phyloP scores from a whole-genome alignment of 2,329 filamentous ascomycete species.

The Sporothrix humicola region DNA sequence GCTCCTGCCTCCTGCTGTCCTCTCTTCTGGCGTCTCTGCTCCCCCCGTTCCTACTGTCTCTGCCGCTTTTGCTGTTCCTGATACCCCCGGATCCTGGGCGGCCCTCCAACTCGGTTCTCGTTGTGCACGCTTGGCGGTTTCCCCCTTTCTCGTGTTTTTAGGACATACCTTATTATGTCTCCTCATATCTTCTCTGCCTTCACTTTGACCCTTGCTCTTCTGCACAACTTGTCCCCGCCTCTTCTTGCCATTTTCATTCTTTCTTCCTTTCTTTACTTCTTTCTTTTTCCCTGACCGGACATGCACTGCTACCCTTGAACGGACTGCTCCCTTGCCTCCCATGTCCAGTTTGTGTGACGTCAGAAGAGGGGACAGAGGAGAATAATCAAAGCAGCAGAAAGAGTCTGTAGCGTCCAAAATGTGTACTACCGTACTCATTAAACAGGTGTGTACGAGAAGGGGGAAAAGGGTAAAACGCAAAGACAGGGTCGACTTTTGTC shows the following conservation, averaged over 20 bases:
- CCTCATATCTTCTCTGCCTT: too few relatives aligned
- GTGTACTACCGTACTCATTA: conserved; percentile 14
- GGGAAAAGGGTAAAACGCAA: neutral
- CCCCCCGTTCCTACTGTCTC: neutral
- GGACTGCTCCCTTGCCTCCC: neutral
- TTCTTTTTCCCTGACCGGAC: neutral
- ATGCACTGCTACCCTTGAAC: neutral
- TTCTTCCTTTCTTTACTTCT: too few relatives aligned
- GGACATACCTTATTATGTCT: neutral
- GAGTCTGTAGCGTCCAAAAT: neutral
- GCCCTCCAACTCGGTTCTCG: conserved; percentile 10
- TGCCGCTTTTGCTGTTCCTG: neutral
- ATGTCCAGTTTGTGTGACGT: neutral
- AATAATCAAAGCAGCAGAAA: neutral
- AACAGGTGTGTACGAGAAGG: neutral
- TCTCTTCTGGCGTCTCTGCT: neutral
- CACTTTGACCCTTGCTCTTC: neutral
- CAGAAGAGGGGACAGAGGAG: neutral
- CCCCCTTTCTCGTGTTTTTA: neutral
- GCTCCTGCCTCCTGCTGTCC: neutral
- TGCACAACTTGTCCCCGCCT: neutral
- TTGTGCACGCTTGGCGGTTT: neutral
- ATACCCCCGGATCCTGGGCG: neutral
- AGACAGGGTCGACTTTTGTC: neutral
- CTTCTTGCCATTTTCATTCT: neutral